These are phyloP conservation scores for Purpureocillium takamizusanense DNA, from an alignment of 2,329 filamentous ascomycete species.

Conservation along the genomic window DNA sequence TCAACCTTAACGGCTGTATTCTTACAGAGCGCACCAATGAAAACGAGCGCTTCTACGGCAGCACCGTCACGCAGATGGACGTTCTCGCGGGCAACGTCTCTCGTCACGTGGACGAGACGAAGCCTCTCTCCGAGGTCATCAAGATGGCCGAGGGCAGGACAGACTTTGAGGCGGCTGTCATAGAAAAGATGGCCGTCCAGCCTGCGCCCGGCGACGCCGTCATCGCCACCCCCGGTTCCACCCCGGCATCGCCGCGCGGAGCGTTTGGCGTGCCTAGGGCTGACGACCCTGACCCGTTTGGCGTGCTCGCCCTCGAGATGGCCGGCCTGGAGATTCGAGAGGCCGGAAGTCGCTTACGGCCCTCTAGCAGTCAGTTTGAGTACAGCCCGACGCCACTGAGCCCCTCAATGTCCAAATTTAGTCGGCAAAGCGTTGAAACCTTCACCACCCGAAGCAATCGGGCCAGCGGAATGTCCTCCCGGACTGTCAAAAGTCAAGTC, in stretches of 20 bases:
- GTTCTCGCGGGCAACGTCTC: slow-evolving; percentile 48
- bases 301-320: slow-evolving; percentile 82
- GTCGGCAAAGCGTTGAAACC: slow-evolving; percentile 64
- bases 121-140: slow-evolving; percentile 68
- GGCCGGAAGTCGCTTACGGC: slow-evolving; percentile 63
- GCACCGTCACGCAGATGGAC: slow-evolving; percentile 42
- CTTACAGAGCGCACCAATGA: slow-evolving; percentile 49
- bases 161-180: slow-evolving; percentile 59
- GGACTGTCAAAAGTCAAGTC: slow-evolving; percentile 59
- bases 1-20: slow-evolving; percentile 47
- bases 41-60: slow-evolving; percentile 50
- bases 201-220: slow-evolving; percentile 69
- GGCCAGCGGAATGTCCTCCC: slow-evolving; percentile 67
- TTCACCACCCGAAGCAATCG: slow-evolving; percentile 50
- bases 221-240: slow-evolving; percentile 36
- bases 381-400: slow-evolving; percentile 70
- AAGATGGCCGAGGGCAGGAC: slow-evolving; percentile 78
- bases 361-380: slow-evolving; percentile 72
- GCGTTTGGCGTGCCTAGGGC: slow-evolving; percentile 70
- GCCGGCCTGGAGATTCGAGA: slow-evolving; percentile 84
- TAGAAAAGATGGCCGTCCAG: slow-evolving; percentile 54
- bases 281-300: slow-evolving; percentile 86
- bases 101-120: slow-evolving; percentile 43
- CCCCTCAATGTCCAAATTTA: slow-evolving; percentile 50
- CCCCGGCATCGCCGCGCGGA: slow-evolving; percentile 27